A percentile compares a stretch with the other conserved stretches of the same genome.
Conservation (phyloP, 768 basidiomycete species). For the Lactarius tabidus region DNA sequence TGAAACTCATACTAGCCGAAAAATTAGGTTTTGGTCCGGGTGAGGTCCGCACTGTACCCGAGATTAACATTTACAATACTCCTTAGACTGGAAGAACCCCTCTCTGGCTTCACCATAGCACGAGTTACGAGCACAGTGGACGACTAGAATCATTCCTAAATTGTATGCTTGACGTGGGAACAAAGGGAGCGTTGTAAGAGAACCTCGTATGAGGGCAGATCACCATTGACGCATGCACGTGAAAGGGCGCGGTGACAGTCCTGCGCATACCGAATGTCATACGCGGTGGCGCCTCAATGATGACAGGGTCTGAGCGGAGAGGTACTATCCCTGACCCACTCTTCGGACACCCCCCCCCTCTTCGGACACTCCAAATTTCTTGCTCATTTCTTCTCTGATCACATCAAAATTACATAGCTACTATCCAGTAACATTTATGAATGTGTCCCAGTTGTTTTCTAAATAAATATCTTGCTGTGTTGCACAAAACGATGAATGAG, state of each 20-base stretch:
- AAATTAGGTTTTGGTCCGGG: neutral
- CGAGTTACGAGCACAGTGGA: neutral
- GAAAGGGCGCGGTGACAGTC: neutral
- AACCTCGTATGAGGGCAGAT: neutral
- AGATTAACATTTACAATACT: neutral
- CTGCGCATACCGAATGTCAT: neutral
- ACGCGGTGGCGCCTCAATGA: no score
- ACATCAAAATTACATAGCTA: no score
- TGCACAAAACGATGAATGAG: no score
- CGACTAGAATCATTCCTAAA: neutral
- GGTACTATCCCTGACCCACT: no score
- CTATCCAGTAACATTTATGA: no score
- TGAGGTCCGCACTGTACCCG: neutral
- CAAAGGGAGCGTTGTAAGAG: neutral
- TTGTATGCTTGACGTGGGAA: neutral
- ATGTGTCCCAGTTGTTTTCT: no score
- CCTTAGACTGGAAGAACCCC: neutral
- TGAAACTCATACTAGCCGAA: neutral
- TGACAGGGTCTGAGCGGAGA: no score
- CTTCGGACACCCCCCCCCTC: no score
- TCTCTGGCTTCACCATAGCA: neutral
- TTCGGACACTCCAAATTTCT: no score
- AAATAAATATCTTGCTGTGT: no score
- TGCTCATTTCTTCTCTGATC: no score
- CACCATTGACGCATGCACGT: neutral